These are phyloP conservation scores for Penicillium oxalicum DNA, from an alignment of 2,329 filamentous ascomycete genomes.

Conservation along the genomic window DNA sequence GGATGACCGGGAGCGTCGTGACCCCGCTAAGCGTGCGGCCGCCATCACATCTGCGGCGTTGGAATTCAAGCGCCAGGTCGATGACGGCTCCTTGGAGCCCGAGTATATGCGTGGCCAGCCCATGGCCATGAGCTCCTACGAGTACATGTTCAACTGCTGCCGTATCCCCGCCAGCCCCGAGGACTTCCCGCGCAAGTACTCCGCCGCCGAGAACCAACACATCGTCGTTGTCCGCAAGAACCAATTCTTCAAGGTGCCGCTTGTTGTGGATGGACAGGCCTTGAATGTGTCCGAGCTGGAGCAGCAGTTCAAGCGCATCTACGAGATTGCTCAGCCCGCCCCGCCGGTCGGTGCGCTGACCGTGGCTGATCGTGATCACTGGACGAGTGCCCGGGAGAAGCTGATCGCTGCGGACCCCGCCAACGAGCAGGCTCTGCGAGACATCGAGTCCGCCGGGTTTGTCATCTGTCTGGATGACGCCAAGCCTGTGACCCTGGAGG, in stretches of 20 bases:
- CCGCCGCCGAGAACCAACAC: conserved; percentile 69
- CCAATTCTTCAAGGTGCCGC: conserved; percentile 88
- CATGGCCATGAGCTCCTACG: conserved; percentile 96
- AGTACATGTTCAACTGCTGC: conserved; percentile 97
- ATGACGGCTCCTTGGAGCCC: conserved; percentile 74
- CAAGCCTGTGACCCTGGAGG: conserved; percentile 83
- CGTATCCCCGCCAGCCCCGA: conserved; percentile 75
- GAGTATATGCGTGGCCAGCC: conserved; percentile 98
- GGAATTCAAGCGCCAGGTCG: conserved; percentile 92
- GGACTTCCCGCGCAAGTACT: conserved; percentile 79
- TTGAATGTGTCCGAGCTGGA: conserved; percentile 87
- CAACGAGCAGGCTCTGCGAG: conserved; percentile 71
- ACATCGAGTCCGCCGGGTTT: conserved; percentile 84
- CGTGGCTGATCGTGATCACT: conserved; percentile 86
- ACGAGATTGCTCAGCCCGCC: conserved; percentile 64
- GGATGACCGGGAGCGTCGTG: conserved; percentile 79
- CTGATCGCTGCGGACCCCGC: conserved; percentile 69
- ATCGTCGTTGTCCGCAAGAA: conserved; percentile 90
- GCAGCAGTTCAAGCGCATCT: conserved; percentile 78
- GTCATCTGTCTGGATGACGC: conserved; percentile 91
- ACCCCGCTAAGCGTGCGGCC: conserved; percentile 88
- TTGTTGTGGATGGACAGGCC: conserved; percentile 75
- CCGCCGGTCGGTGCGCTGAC: conserved; percentile 79
- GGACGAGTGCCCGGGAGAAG: conserved; percentile 74
- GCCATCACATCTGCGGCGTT: conserved; percentile 79